A percentile compares a stretch with the other conserved stretches of the same genome.
These are phyloP conservation scores for Eucalyptus brandiana DNA, from an alignment of 345 rosid genomes.

Conservation along the genomic window DNA sequence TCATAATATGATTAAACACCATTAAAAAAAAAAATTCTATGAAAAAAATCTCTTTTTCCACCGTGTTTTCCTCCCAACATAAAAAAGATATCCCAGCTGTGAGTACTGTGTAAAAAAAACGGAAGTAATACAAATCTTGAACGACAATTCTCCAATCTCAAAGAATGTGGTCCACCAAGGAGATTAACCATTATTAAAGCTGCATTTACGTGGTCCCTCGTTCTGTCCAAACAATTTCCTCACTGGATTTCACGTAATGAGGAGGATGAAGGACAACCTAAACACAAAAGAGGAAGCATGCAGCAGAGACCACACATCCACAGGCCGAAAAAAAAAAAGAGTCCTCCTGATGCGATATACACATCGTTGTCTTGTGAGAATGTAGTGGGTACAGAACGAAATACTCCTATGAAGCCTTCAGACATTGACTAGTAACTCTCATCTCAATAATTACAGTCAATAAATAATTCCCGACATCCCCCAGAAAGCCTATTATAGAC, in stretches of 20 bases:
- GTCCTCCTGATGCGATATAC: background rate
- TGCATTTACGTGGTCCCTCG: background rate
- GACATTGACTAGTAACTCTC: background rate
- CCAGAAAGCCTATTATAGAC: background rate
- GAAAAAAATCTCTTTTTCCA: background rate
- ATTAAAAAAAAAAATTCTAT: background rate
- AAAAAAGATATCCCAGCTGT: background rate
- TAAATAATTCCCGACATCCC: background rate
- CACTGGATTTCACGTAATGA: background rate
- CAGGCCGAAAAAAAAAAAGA: rapidly evolving
- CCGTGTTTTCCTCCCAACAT: background rate
- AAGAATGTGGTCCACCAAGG: background rate
- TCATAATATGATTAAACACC: background rate
- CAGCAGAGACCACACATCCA: background rate
- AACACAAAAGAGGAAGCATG: background rate
- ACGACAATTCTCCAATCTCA: background rate
- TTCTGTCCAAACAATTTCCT: background rate
- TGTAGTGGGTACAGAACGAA: background rate
- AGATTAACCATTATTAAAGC: background rate
- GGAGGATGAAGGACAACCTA: background rate
- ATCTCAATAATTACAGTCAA: background rate
- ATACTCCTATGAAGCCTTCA: background rate
- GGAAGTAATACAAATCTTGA: background rate
- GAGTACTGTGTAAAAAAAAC: background rate
- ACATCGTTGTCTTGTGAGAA: background rate